Evolutionary conservation across 495 filamentous ascomycete species (phyloP).

Genomic region (Talaromyces nanjingensis): DNA sequence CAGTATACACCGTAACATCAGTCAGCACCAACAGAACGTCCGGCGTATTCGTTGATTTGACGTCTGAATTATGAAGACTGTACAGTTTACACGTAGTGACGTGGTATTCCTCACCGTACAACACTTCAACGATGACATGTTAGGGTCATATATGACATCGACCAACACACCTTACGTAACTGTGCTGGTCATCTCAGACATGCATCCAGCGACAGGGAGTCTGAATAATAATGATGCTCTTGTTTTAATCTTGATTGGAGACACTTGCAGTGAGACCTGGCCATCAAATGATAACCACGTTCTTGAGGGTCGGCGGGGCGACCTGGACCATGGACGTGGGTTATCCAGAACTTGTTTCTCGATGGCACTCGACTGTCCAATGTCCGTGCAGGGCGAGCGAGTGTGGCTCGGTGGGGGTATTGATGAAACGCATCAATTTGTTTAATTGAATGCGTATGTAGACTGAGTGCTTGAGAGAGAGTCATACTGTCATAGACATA

Average conservation of each 20-base stretch:
- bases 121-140: neutral
- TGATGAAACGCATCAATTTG: neutral
- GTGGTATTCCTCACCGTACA: neutral
- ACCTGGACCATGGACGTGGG: neutral
- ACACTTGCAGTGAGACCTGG: neutral
- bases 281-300: neutral
- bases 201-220: neutral
- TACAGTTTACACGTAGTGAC: neutral
- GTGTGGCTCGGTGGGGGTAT: neutral
- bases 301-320: neutral
- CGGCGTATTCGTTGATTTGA: neutral
- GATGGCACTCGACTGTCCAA: neutral
- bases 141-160: neutral
- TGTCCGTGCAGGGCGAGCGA: neutral
- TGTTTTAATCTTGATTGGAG: no score
- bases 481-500: no score
- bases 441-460: no score
- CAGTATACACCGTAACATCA: neutral
- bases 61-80: neutral
- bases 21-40: neutral
- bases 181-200: conserved; percentile 3
- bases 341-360: neutral
- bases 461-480: no score
- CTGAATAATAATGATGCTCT: neutral
- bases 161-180: neutral